Conservation (phyloP, 2,329 filamentous ascomycete species). For the Fusarium sp. region DNA sequence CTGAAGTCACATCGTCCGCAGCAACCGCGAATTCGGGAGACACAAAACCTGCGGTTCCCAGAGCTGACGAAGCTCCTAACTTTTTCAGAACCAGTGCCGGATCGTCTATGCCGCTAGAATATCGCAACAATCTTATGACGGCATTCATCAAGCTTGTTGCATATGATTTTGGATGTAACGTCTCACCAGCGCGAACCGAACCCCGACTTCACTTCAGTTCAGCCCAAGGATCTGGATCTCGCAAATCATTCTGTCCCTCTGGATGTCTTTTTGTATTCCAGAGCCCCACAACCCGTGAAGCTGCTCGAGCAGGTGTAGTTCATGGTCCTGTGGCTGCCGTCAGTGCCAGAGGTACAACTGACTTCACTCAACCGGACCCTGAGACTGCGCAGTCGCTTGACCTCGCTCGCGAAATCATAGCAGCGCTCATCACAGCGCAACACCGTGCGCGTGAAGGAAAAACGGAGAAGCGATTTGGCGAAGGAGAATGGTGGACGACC, state of each 20-base stretch:
- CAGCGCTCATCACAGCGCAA: constrained; percentile 73
- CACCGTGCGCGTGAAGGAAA: constrained; percentile 71
- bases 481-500: constrained; percentile 72
- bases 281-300: constrained; percentile 69
- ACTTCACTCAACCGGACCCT: constrained; percentile 60
- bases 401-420: constrained; percentile 71
- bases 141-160: constrained; percentile 74
- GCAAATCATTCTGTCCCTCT: constrained; percentile 69
- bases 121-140: constrained; percentile 68
- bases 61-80: constrained; percentile 23
- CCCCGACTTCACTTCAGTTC: constrained; percentile 69
- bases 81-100: constrained; percentile 63
- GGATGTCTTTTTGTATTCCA: constrained; percentile 72
- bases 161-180: constrained; percentile 76
- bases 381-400: constrained; percentile 72
- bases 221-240: constrained; percentile 51
- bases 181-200: constrained; percentile 68
- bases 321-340: constrained; percentile 74
- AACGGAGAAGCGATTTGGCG: constrained; percentile 68
- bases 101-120: constrained; percentile 69
- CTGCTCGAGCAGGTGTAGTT: constrained; percentile 69
- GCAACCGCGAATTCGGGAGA: constrained; percentile 18
- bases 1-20: constrained; percentile 38
- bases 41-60: constrained; percentile 29
- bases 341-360: constrained; percentile 68